These are phyloP conservation scores for Sporisorium sorghi DNA, from an alignment of 1,284 basidiomycete species.

Conservation along the genomic window DNA sequence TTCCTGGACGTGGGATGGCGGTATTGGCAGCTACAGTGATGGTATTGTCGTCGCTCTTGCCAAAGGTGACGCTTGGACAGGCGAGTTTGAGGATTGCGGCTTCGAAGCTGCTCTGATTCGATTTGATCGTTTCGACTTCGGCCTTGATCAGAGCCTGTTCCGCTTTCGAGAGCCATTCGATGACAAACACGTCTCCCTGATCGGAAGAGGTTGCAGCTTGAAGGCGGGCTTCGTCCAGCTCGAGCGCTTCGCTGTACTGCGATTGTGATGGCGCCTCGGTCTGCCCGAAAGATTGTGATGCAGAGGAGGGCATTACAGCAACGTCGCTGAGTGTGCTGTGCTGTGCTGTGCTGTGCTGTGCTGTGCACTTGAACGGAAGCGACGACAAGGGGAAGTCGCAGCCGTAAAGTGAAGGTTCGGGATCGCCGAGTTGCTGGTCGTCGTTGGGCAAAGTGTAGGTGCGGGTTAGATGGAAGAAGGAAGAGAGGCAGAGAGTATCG, in stretches of 20 bases:
- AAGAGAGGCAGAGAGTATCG: too few species aligned
- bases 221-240: slow-evolving; percentile 53
- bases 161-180: slow-evolving; percentile 81
- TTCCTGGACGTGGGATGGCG: slow-evolving; percentile 75
- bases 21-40: slow-evolving; percentile 33
- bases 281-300: slow-evolving; percentile 7
- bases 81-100: slow-evolving; percentile 76
- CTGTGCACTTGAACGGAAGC: slow-evolving; percentile 1
- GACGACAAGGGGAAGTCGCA: background rate
- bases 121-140: slow-evolving; percentile 72
- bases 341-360: too few species aligned
- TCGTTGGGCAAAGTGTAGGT: background rate
- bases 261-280: slow-evolving; percentile 24
- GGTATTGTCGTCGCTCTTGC: slow-evolving; percentile 25
- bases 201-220: slow-evolving; percentile 74
- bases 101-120: slow-evolving; percentile 76
- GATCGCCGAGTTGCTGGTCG: background rate
- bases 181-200: slow-evolving; percentile 81
- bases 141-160: slow-evolving; percentile 75
- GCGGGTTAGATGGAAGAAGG: background rate
- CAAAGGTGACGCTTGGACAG: slow-evolving; percentile 51
- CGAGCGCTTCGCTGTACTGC: slow-evolving; percentile 34
- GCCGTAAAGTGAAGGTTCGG: background rate
- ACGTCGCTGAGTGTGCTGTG: background rate
- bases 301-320: slow-evolving; percentile 23